Conservation (phyloP, 257 asterid species). For the Datura wrightii region DNA sequence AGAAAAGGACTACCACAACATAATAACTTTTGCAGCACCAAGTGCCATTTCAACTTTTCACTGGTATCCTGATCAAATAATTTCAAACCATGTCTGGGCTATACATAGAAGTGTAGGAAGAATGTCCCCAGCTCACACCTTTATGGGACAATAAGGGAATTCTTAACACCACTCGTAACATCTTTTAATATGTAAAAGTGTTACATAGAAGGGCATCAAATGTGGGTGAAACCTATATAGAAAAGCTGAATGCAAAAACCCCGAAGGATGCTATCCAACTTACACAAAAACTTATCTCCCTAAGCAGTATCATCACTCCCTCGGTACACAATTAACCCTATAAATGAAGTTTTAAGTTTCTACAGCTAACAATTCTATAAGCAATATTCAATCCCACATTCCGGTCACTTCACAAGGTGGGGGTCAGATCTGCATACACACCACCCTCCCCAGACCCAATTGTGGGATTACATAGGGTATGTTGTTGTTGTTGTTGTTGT, state of each 20-base stretch:
- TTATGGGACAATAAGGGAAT: not conserved
- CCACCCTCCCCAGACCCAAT: too few relatives aligned
- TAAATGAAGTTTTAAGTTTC: not conserved
- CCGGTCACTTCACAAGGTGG: too few relatives aligned
- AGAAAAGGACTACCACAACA: slow-evolving; percentile 43
- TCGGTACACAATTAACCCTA: not conserved
- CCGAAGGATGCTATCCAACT: not conserved
- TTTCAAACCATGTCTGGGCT: slow-evolving; percentile 12
- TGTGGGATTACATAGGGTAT: too few relatives aligned
- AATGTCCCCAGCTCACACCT: not conserved
- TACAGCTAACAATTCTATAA: not conserved
- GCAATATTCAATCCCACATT: not conserved
- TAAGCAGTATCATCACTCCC: not conserved
- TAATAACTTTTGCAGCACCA: slow-evolving; percentile 42
- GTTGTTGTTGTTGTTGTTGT: too few relatives aligned
- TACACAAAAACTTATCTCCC: not conserved
- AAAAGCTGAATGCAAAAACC: slow-evolving; percentile 11
- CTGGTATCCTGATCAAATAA: slow-evolving; percentile 26
- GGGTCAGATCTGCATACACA: too few relatives aligned
- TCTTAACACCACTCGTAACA: not conserved
- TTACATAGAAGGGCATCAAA: not conserved
- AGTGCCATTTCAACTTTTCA: slow-evolving; percentile 29
- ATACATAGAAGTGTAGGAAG: not conserved
- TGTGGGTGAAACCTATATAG: not conserved
- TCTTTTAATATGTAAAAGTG: not conserved